phyloP scores from a whole-genome alignment of 208 protist species.

The Vickermania ingenoplastis region DNA sequence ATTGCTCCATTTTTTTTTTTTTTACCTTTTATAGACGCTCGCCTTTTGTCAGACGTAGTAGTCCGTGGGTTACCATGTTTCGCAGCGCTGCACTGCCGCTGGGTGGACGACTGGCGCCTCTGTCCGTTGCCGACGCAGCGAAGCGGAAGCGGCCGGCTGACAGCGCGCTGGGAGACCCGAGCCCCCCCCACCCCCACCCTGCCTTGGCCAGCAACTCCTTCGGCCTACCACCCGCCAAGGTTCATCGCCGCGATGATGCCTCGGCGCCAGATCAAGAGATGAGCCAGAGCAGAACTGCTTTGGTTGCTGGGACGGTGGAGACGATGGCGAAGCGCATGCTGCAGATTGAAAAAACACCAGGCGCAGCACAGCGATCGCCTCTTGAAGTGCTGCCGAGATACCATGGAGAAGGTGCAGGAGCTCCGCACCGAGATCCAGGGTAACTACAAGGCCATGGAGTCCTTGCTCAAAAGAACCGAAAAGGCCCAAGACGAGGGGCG shows the following conservation, averaged over 20 bases:
- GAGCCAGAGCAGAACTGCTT: background rate
- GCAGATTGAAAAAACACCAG: conserved; percentile 3
- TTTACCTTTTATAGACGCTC: background rate
- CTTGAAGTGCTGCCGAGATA: conserved; percentile 41
- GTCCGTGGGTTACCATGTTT: background rate
- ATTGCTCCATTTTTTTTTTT: conserved; percentile 1
- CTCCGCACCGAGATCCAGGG: conserved; percentile 9
- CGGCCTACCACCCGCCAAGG: background rate
- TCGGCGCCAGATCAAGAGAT: background rate
- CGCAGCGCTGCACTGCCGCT: background rate
- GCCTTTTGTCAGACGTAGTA: background rate
- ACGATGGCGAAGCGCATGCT: background rate
- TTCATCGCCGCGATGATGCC: background rate
- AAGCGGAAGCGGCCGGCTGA: too few relatives aligned
- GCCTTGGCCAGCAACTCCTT: background rate
- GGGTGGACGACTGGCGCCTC: background rate
- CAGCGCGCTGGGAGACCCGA: background rate
- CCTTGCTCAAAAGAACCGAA: background rate
- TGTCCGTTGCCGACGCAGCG: background rate
- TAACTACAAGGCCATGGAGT: background rate
- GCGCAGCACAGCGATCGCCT: conserved; percentile 47
- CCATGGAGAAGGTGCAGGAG: conserved; percentile 29
- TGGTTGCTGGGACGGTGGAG: background rate
- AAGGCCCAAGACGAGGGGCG: background rate
- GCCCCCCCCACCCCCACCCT: background rate